Evolutionary conservation across 208 protist genomes (phyloP), one percentile per base, ranked within the genome.

Genomic region (Endotrypanum monterogeii): DNA sequence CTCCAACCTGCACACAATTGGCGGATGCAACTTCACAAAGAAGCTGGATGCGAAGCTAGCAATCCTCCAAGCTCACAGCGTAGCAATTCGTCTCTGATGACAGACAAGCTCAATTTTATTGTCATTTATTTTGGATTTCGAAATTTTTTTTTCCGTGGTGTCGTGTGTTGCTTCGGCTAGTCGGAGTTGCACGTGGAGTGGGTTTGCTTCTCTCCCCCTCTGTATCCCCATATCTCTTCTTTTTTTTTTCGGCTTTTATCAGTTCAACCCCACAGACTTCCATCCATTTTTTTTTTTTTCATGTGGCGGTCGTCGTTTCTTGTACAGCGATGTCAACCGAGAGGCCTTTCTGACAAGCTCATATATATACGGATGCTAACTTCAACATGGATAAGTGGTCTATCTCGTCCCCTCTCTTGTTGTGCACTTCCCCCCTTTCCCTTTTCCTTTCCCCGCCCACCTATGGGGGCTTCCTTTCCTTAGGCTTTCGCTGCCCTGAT

Each of bases 41-140:
- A 82, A 89, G 67, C 74, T 96, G 3, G 91, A 96, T 51, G 91
- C 91, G 7, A 91, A 92, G 69, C 78, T 89, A 1, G 91, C 91
- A n/a, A 94, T 96, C 73, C 67, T 91, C 65, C 89, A 96, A 66
- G 86, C 82, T 9, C 85, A 89, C 51, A 78, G 74, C 20, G 67
- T 90, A 1, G 81, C 79, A 32, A 84, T 85, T 14, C 78, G 79
- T 41, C 62, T 92, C 28, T 91, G 62, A 46, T 12, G 25, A 2
- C 30, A 0, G 25, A 9, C 23, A 20, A 32, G 54, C n/a, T 57
- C 54, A 28, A 28, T 57, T 23, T 57, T 57, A 32, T 20, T 57
- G n/a, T n/a, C n/a, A n/a, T n/a, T n/a, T n/a, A n/a, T n/a, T n/a
- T n/a, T n/a, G n/a, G n/a, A n/a, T n/a, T n/a, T n/a, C n/a, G n/a